A percentile compares a stretch with the other conserved stretches of the same genome.
These are phyloP conservation scores for Aegilops longissima DNA, from an alignment of 176 grass and related monocot species.

Conservation along the genomic window DNA sequence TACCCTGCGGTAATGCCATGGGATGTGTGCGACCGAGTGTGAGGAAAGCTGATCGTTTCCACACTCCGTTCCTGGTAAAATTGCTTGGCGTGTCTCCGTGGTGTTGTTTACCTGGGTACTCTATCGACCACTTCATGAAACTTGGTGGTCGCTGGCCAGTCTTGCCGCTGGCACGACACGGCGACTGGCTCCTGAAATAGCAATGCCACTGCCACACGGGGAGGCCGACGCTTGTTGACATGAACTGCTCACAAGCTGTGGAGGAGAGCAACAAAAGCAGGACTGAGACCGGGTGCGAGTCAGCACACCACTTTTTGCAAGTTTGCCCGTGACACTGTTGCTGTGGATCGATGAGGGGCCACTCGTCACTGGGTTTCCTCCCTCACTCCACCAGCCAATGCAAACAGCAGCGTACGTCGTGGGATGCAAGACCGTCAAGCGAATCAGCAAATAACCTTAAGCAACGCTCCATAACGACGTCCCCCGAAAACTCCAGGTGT, in stretches of 20 bases:
- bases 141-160: not conserved
- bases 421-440: not conserved
- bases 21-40: too few relatives aligned
- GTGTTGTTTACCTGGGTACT: not conserved
- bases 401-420: not conserved
- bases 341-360: too few relatives aligned
- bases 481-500: too few relatives aligned
- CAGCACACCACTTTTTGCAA: not conserved
- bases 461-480: not conserved
- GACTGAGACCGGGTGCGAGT: not conserved
- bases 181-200: not conserved
- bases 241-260: not conserved
- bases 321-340: not conserved
- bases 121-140: not conserved
- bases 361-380: not conserved
- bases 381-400: not conserved
- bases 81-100: not conserved
- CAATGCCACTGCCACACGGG: not conserved
- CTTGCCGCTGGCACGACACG: not conserved
- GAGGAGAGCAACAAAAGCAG: not conserved
- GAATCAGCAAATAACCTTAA: not conserved
- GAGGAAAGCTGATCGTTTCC: not conserved
- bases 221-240: not conserved
- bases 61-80: not conserved
- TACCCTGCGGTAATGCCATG: too few relatives aligned